Percentiles rank a stretch among this genome's conserved stretches.
These are phyloP conservation scores for Mycena sanguinolenta DNA, from an alignment of 768 basidiomycete genomes.

Conservation along the genomic window DNA sequence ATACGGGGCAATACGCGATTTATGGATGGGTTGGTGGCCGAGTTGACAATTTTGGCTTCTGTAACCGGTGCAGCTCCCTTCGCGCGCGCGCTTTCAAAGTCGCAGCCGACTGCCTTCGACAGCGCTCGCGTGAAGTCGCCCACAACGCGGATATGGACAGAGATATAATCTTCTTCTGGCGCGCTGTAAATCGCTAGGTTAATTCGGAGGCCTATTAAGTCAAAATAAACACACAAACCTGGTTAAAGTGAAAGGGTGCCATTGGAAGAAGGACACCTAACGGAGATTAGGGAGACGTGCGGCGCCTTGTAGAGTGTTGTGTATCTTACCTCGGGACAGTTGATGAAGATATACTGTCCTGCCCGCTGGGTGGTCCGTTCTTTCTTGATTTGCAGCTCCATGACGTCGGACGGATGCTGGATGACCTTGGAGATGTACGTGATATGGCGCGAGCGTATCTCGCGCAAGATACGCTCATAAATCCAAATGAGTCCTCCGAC, in stretches of 20 bases:
- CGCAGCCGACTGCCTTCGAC: slow-evolving; percentile 85
- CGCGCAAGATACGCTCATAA: slow-evolving; percentile 90
- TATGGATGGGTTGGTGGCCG: slow-evolving; percentile 68
- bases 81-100: slow-evolving; percentile 65
- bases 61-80: slow-evolving; percentile 48
- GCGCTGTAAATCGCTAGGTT: slow-evolving; percentile 61
- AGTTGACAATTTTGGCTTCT: slow-evolving; percentile 74
- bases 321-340: slow-evolving; percentile 91
- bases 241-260: slow-evolving; percentile 97
- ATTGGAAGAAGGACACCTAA: slow-evolving; percentile 96
- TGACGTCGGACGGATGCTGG: slow-evolving; percentile 93
- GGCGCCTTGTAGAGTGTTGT: too few relatives aligned
- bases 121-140: slow-evolving; percentile 93
- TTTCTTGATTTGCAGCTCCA: slow-evolving; percentile 98
- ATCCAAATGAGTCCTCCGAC: slow-evolving; percentile 90
- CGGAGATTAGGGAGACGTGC: too few relatives aligned
- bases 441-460: slow-evolving; percentile 89
- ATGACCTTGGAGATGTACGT: slow-evolving; percentile 96
- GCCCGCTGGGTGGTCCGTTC: slow-evolving; percentile 87
- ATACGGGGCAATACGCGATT: slow-evolving; percentile 87
- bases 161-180: slow-evolving; percentile 95
- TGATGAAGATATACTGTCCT: slow-evolving; percentile 94
- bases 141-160: slow-evolving; percentile 92
- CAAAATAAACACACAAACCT: slow-evolving; percentile 58
- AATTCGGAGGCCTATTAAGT: not conserved